Base-by-base conservation (phyloP, 208 protist species). In the Crithidia thermophila region DNA sequence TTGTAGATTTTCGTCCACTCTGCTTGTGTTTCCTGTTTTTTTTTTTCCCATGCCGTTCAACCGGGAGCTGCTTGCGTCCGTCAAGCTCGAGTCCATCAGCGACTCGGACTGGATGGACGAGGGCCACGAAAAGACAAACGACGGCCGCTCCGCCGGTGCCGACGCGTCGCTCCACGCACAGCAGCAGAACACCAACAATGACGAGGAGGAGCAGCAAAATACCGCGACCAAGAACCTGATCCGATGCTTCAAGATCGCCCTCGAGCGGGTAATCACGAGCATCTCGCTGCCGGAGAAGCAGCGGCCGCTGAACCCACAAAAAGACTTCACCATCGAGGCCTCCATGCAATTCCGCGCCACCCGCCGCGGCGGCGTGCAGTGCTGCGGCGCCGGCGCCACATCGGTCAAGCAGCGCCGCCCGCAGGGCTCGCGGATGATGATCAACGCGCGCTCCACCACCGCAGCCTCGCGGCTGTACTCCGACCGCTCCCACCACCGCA, bases 211-310 rank as follows among this genome's bases (percentile, higher is more conserved):
- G 5, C 65, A 77, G 16, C 69, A 77, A 51, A 81, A 90, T 59
- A 61, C 80, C 43, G 79, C 84, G 2, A 92, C 86, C 46, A 55
- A 79, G 34, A 77, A 79, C 21, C 60, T 95, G 20, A 94, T 97
- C 52, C 53, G 67, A 5, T 97, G 89, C 67, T 75, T 95, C 33
- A 94, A 95, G 49, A 79, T 85, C 34, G 92, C 87, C 4, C 67
- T 97, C n/a, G 68, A 67, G 28, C 75, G 77, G 34, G 87, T 84
- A 40, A 93, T 97, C 37, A 80, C 61, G 0, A 92, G 82, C 61
- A 97, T 97, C 45, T 92, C 88, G 6, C 63, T 89, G 6, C 85
- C 92, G 7, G 88, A 85, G 37, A 95, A 95, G 52, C 77, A 88
- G 65, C 84, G 92, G 10, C 77, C 86, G 3, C 78, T 97, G 21